Conservation (phyloP, 257 asterid genomes). For the Handroanthus guayacan region DNA sequence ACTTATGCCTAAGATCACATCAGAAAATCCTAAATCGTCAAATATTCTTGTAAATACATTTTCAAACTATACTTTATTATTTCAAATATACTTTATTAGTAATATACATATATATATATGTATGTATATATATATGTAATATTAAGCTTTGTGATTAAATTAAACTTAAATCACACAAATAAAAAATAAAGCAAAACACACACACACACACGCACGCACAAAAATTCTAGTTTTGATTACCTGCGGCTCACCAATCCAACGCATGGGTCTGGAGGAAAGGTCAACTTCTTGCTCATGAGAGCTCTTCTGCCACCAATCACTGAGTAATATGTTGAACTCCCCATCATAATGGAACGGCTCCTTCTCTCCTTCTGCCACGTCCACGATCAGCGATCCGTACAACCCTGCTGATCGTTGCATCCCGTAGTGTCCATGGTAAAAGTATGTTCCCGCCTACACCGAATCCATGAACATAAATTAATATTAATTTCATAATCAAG, state of each 20-base stretch:
- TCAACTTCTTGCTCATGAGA: conserved; percentile 72
- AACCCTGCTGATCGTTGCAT: conserved; percentile 92
- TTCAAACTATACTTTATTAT: no score
- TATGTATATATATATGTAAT: no score
- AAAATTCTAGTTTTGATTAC: conserved; percentile 23
- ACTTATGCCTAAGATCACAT: no score
- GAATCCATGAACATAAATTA: background rate
- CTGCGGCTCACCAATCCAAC: conserved; percentile 95
- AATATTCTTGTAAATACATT: no score
- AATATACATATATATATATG: no score
- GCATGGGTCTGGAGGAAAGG: conserved; percentile 76
- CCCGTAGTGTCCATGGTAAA: conserved; percentile 96
- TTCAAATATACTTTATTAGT: no score
- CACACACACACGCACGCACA: background rate
- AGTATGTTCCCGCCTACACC: conserved; percentile 82
- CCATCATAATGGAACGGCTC: conserved; percentile 71
- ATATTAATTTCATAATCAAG: background rate
- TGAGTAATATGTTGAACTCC: conserved; percentile 64
- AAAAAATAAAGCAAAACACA: background rate
- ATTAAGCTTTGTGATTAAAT: no score
- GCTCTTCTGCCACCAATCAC: conserved; percentile 89
- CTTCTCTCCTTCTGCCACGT: conserved; percentile 62
- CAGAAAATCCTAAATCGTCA: no score
- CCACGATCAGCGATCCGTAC: conserved; percentile 78
- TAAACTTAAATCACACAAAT: no score